These are phyloP conservation scores for Periconia digitata DNA, from an alignment of 2,329 filamentous ascomycete species.

Conservation along the genomic window DNA sequence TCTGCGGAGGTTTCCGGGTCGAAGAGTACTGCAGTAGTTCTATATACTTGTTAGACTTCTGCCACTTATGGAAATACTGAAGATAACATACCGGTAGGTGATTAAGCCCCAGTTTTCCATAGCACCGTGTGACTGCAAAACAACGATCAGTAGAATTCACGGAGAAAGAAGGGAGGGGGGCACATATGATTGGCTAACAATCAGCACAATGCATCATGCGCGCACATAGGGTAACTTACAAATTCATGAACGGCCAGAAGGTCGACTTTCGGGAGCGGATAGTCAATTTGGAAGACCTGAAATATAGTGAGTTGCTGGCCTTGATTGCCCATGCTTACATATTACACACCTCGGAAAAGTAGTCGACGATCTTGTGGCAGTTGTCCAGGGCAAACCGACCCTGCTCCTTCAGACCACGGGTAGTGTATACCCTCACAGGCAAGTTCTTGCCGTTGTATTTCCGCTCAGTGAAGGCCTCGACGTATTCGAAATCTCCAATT, in stretches of 20 bases:
- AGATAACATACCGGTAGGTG: conserved; percentile 68
- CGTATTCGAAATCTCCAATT: conserved; percentile 93
- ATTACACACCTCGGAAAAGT: conserved; percentile 75
- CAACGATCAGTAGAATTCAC: conserved; percentile 42
- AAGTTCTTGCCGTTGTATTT: conserved; percentile 89
- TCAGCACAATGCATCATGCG: conserved; percentile 18
- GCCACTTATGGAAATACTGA: background rate
- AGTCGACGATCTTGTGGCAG: conserved; percentile 90
- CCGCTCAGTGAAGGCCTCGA: conserved; percentile 86
- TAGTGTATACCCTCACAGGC: conserved; percentile 94
- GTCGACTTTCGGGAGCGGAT: conserved; percentile 90
- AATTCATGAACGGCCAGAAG: conserved; percentile 96
- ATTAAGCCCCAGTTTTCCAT: conserved; percentile 99
- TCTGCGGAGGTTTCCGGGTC: conserved; percentile 90
- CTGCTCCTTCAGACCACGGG: conserved; percentile 89
- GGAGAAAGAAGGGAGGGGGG: conserved; percentile 11
- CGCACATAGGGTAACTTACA: conserved; percentile 52
- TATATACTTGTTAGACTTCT: conserved; percentile 13
- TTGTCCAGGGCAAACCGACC: conserved; percentile 87
- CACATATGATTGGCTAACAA: conserved; percentile 47
- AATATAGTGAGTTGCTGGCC: conserved; percentile 3
- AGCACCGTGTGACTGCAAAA: conserved; percentile 66
- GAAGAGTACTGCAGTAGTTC: conserved; percentile 90
- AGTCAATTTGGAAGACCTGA: conserved; percentile 79
- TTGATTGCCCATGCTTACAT: background rate